Evolutionary conservation across 2,329 filamentous ascomycete genomes (phyloP).

Genomic region (Epichloe coenophiala): DNA sequence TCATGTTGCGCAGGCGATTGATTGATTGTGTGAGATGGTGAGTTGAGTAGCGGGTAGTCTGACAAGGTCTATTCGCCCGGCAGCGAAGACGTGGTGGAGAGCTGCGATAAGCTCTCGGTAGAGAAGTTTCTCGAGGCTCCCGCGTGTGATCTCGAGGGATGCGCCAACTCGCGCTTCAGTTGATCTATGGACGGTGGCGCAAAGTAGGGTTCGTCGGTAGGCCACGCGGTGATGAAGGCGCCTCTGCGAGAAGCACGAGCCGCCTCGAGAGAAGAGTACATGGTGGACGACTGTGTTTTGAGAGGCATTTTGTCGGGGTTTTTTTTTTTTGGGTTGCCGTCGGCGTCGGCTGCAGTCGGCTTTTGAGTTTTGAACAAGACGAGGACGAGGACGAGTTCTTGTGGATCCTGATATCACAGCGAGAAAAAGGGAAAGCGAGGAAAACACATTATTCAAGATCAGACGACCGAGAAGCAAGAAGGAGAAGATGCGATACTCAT

Average conservation of each 20-base stretch:
- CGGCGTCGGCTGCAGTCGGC: not conserved
- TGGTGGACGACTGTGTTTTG: not conserved
- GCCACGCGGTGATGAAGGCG: constrained; percentile 17
- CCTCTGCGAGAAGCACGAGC: constrained; percentile 11
- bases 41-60: not conserved
- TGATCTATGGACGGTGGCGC: constrained; percentile 3
- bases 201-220: constrained; percentile 13
- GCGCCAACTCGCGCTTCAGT: not conserved
- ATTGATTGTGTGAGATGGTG: not conserved
- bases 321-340: not conserved
- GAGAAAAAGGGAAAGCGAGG: too few species aligned
- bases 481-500: not conserved
- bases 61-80: not conserved
- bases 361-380: not conserved
- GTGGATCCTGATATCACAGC: not conserved
- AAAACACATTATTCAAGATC: too few species aligned
- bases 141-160: not conserved
- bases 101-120: not conserved
- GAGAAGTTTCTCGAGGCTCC: not conserved
- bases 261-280: constrained; percentile 14
- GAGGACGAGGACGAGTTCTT: not conserved
- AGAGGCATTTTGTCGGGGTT: not conserved
- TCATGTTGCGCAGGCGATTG: not conserved
- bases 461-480: not conserved
- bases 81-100: not conserved